A percentile compares a stretch with the other conserved stretches of the same genome.
phyloP scores from a whole-genome alignment of 192 early-diverging fungal species.

The Backusella parvicylindrica region DNA sequence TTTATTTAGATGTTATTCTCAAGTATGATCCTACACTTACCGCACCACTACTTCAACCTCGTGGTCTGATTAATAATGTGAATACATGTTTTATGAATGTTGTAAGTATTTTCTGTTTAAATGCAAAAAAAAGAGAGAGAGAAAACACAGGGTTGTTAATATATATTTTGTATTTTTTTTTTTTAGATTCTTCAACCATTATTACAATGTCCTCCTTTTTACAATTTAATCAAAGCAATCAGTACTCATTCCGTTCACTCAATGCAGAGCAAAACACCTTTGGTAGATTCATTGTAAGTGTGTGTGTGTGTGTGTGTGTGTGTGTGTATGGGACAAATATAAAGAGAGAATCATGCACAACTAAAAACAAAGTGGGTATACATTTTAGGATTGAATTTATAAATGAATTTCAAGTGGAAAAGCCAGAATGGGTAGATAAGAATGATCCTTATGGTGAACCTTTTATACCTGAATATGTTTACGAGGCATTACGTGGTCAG shows the following conservation, averaged over 20 bases:
- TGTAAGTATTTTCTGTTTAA: slow-evolving; percentile 53
- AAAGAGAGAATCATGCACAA: background rate
- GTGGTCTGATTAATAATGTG: slow-evolving; percentile 93
- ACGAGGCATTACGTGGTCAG: slow-evolving; percentile 76
- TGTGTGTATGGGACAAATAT: background rate
- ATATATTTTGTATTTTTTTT: background rate
- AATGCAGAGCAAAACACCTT: slow-evolving; percentile 73
- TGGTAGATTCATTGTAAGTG: slow-evolving; percentile 83
- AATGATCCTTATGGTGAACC: slow-evolving; percentile 60
- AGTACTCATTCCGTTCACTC: slow-evolving; percentile 60
- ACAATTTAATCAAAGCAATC: slow-evolving; percentile 75
- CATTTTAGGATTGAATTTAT: slow-evolving; percentile 39
- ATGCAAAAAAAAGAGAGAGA: background rate
- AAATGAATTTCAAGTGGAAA: slow-evolving; percentile 30
- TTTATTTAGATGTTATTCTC: slow-evolving; percentile 35
- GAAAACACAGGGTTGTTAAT: background rate
- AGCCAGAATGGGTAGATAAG: slow-evolving; percentile 1
- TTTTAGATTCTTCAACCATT: slow-evolving; percentile 84
- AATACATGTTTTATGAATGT: slow-evolving; percentile 99
- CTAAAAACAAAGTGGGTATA: background rate
- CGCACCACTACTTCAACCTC: slow-evolving; percentile 60
- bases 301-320: no score
- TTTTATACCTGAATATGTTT: slow-evolving; percentile 93
- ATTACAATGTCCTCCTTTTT: slow-evolving; percentile 89
- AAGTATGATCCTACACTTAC: slow-evolving; percentile 40